Base-by-base conservation (phyloP, 2,329 filamentous ascomycete species). In the Myriosclerotinia curreyana region DNA sequence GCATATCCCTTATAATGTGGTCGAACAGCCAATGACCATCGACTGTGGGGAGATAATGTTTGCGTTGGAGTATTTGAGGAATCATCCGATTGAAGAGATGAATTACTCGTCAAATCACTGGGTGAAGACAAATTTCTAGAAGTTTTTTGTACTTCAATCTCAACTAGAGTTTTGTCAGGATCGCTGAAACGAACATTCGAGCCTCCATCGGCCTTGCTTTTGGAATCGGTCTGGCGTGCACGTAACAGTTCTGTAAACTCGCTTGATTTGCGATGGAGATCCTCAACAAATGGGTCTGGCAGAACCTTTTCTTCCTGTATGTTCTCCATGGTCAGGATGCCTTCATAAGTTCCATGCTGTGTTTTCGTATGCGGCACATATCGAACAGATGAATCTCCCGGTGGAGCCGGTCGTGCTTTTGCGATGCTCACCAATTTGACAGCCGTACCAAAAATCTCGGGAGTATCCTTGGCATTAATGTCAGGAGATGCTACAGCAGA, bases 351-450 rank as follows among this genome's bases (percentile, higher is more conserved):
- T 1, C 69, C 69, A 36, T 68, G 55, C 11, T 59, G 55, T 3
- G 62, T 69, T 50, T 71, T 72, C 22, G 71, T 70, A 65, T 74
- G 72, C 3, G 70, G 60, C 12, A 75, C 53, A 64, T 74, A 74
- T 14, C 70, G 67, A 12, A 64, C 56, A 17, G 61, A 63, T 2
- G 55, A 46, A 22, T 69, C 68, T n/a, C 69, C 69, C 31, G 69
- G 69, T 8, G 69, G 69, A 14, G 64, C 65, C 48, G 68, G 71
- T 3, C 70, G 69, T 11, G 65, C 60, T 55, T 74, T 74, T 31
- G 64, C 22, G 42, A 68, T 69, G 36, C 64, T 69, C 38, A 65
- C 64, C 12, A 74, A 17, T 28, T 61, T 54, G 7, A 61, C 4
- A 25, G 22, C 49, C 22, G 49, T 62, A 28, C 25, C 46, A 15